These are phyloP conservation scores for Porcisia hertigi DNA, from an alignment of 208 protist genomes.

Conservation along the genomic window DNA sequence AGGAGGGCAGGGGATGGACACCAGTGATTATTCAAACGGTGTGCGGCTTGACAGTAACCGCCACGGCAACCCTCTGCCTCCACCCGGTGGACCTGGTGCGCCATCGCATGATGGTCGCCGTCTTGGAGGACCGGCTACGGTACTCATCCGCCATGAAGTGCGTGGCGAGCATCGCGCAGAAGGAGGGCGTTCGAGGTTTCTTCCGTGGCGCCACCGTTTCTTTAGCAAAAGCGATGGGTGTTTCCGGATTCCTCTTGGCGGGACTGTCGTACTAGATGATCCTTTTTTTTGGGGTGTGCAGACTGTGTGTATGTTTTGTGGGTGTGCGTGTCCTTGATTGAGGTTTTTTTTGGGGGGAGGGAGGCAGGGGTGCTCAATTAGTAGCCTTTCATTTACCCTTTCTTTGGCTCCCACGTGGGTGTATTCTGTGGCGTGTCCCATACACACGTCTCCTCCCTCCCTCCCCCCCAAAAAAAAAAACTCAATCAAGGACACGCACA, in stretches of 20 bases:
- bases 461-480: neutral
- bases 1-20: constrained; percentile 29
- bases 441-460: neutral
- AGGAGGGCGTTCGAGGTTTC: constrained; percentile 66
- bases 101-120: constrained; percentile 82
- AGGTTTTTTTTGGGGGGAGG: neutral
- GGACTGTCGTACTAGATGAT: constrained; percentile 31
- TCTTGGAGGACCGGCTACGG: constrained; percentile 60
- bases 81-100: constrained; percentile 80
- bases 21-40: constrained; percentile 50
- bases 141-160: constrained; percentile 66
- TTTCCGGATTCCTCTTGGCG: constrained; percentile 43
- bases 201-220: constrained; percentile 74
- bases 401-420: neutral
- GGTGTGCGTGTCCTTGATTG: neutral
- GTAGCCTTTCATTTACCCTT: neutral
- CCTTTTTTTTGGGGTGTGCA: too few species aligned
- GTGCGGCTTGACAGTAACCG: constrained; percentile 47
- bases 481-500: neutral
- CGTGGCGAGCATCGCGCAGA: constrained; percentile 46
- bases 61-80: constrained; percentile 64
- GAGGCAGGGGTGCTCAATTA: neutral
- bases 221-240: constrained; percentile 49
- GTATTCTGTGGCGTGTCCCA: neutral
- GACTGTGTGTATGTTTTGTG: neutral